A percentile compares a stretch with the other conserved stretches of the same genome.
Conservation (phyloP, 148 eudicot species). For the Diospyros kaki region DNA sequence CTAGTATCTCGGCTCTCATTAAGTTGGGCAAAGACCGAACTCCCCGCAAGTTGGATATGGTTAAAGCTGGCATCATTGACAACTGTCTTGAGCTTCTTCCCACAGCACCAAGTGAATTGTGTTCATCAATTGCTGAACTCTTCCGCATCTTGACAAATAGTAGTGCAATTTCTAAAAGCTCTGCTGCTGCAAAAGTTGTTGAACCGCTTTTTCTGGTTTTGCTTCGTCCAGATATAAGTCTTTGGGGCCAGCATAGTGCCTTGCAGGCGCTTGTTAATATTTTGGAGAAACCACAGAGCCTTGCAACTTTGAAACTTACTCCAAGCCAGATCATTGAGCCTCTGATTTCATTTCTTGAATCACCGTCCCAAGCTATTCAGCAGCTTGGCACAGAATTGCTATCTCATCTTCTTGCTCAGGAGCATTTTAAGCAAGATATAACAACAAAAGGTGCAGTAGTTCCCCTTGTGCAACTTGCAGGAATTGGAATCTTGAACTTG, state of each 20-base stretch:
- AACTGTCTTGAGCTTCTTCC: conserved; percentile 62
- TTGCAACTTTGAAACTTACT: conserved; percentile 49
- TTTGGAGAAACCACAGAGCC: conserved; percentile 76
- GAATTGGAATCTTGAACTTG: conserved; percentile 59
- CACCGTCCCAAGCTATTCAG: conserved; percentile 78
- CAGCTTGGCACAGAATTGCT: conserved; percentile 70
- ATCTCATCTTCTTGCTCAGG: conserved; percentile 69
- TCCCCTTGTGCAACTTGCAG: conserved; percentile 77
- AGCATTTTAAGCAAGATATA: conserved; percentile 71
- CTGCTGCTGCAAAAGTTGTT: conserved; percentile 52
- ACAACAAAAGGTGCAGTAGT: conserved; percentile 57
- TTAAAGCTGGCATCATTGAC: conserved; percentile 60
- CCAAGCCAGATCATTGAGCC: conserved; percentile 76
- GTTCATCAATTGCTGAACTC: conserved; percentile 65
- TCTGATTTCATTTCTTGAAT: conserved; percentile 58
- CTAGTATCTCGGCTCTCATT: conserved; percentile 60
- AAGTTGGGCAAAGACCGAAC: conserved; percentile 72
- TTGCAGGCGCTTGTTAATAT: conserved; percentile 83
- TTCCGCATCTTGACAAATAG: conserved; percentile 76
- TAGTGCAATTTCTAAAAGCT: conserved; percentile 61
- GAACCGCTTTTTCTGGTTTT: conserved; percentile 66
- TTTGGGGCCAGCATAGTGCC: conserved; percentile 80
- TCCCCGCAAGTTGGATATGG: conserved; percentile 73
- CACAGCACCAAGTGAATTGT: conserved; percentile 51
- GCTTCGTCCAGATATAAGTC: conserved; percentile 55